Conservation (phyloP, 2,329 filamentous ascomycete genomes). For the Tolypocladium paradoxum region DNA sequence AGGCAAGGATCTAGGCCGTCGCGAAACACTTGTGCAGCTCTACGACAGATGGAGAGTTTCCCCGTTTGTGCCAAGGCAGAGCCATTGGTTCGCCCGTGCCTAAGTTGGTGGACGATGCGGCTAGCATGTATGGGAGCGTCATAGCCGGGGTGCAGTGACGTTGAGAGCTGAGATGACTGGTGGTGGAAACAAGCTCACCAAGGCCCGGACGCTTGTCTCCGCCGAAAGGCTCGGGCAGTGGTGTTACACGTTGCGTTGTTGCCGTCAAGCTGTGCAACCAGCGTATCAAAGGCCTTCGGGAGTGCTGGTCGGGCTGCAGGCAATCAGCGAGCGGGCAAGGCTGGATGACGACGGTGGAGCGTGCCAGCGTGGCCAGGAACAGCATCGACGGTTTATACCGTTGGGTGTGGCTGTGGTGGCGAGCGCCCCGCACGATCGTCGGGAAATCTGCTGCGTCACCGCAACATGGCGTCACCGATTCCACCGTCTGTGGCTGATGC, state of each 20-base stretch:
- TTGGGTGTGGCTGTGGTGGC: background rate
- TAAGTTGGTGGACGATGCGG: background rate
- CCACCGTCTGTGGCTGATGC: background rate
- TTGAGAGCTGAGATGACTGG: background rate
- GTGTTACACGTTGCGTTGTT: background rate
- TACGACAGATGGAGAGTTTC: background rate
- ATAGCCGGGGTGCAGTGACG: conserved; percentile 1
- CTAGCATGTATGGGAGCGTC: background rate
- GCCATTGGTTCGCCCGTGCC: background rate
- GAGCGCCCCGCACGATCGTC: conserved; percentile 1
- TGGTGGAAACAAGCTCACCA: background rate
- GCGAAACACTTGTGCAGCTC: background rate
- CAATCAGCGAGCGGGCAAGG: background rate
- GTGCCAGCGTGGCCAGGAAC: background rate
- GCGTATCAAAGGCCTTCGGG: background rate
- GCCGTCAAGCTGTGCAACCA: background rate
- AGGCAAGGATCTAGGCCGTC: background rate
- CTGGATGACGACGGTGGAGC: background rate
- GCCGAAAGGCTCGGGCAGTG: background rate
- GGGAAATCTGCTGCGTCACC: background rate
- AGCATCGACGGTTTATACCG: no score
- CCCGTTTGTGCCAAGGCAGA: background rate
- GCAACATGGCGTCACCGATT: background rate
- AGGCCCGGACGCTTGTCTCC: conserved; percentile 4
- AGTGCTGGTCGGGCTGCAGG: no score